phyloP scores from a whole-genome alignment of 371 early-diverging fungal species.

The Apophysomyces ossiformis region DNA sequence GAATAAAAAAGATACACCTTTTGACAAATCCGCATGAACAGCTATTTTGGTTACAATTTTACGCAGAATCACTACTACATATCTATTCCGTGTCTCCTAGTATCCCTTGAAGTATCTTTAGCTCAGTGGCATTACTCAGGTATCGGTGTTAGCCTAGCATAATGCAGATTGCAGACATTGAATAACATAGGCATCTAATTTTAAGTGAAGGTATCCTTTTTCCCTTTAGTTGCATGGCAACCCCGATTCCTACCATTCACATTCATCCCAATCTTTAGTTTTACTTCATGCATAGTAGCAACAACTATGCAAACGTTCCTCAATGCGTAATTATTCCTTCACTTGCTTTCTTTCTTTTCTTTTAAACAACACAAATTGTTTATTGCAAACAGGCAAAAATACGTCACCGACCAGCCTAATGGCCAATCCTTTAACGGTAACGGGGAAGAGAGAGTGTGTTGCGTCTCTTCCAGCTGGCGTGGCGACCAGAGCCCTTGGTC shows the following conservation, averaged over 20 bases:
- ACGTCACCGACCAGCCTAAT: not conserved
- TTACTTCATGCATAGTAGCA: not conserved
- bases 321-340: slow-evolving; percentile 3
- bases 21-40: no score
- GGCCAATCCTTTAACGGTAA: slow-evolving; percentile 63
- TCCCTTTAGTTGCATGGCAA: no score
- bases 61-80: no score
- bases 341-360: not conserved
- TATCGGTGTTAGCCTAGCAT: no score
- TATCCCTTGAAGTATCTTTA: no score
- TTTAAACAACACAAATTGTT: slow-evolving; percentile 13
- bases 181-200: no score
- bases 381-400: slow-evolving; percentile 2
- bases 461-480: slow-evolving; percentile 64
- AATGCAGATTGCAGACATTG: no score
- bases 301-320: not conserved
- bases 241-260: not conserved
- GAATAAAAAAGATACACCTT: no score
- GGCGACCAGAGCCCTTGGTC: slow-evolving; percentile 38
- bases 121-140: no score
- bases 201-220: no score
- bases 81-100: no score
- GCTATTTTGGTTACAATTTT: no score
- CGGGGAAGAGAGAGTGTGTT: slow-evolving; percentile 79
- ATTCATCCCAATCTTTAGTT: not conserved